Evolutionary conservation across 257 asterid species (phyloP).

Genomic region (Orobanche coerulescens): DNA sequence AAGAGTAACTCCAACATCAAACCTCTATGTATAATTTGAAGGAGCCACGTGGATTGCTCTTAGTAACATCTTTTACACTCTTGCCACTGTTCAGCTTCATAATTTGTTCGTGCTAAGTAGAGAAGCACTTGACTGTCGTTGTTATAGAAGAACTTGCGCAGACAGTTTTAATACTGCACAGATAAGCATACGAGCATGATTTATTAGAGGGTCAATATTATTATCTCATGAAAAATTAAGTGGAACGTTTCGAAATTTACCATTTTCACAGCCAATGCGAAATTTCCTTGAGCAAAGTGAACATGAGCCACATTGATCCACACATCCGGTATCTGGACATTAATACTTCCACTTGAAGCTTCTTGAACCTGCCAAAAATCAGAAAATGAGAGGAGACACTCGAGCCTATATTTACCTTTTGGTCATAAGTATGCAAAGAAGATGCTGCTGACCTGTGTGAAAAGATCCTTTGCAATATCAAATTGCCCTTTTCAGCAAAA

Average conservation of each 20-base stretch:
- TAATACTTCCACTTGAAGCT: constrained; percentile 92
- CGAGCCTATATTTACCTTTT: constrained; percentile 3
- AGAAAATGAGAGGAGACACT: constrained; percentile 12
- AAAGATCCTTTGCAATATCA: constrained; percentile 90
- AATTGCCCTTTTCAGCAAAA: constrained; percentile 95
- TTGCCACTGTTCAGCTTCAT: constrained; percentile 99
- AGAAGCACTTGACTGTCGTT: constrained; percentile 95
- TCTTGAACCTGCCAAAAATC: constrained; percentile 97
- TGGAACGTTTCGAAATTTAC: constrained; percentile 45
- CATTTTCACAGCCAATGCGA: constrained; percentile 93
- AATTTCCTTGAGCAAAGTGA: constrained; percentile 97
- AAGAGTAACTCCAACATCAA: constrained; percentile 84
- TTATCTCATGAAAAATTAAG: constrained; percentile 5
- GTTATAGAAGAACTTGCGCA: constrained; percentile 78
- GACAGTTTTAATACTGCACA: constrained; percentile 89
- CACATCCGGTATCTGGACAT: constrained; percentile 93
- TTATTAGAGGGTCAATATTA: constrained; percentile 26
- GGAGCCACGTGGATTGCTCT: constrained; percentile 98
- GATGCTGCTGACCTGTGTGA: constrained; percentile 66
- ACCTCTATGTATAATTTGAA: constrained; percentile 81
- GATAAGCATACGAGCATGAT: constrained; percentile 12
- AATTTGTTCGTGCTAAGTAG: constrained; percentile 93
- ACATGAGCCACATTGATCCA: constrained; percentile 99
- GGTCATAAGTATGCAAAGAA: constrained; percentile 7
- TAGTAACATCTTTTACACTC: constrained; percentile 89